A percentile compares a stretch with the other conserved stretches of the same genome.
Conservation (phyloP, 257 asterid species). For the Solanum pinnatisectum region DNA sequence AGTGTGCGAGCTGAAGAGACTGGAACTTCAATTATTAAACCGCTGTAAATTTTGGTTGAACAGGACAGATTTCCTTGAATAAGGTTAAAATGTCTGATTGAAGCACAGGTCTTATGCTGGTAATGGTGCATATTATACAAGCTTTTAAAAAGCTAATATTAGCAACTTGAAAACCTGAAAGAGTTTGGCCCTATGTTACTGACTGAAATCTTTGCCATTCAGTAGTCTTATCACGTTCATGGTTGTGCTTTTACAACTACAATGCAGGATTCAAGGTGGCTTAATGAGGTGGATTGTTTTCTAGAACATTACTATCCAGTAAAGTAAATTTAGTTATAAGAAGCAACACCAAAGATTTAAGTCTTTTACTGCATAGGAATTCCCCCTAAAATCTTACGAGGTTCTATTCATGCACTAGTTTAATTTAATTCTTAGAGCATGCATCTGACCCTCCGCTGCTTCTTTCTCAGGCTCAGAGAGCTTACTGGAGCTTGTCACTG, state of each 20-base stretch:
- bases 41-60: background rate
- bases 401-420: background rate
- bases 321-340: background rate
- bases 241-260: background rate
- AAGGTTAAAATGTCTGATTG: background rate
- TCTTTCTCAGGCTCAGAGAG: conserved; percentile 53
- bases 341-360: background rate
- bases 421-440: background rate
- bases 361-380: background rate
- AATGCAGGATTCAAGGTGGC: background rate
- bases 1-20: background rate
- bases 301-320: background rate
- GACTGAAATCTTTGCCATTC: background rate
- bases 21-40: background rate
- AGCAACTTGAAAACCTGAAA: background rate
- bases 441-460: background rate
- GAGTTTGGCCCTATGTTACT: background rate
- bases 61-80: background rate
- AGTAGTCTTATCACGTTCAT: background rate
- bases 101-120: background rate
- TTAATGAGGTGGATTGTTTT: background rate
- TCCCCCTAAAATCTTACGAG: background rate
- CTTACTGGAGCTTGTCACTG: conserved; percentile 70
- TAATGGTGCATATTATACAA: background rate
- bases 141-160: background rate